Base-by-base conservation (phyloP, 177 flowering plant genomes). In the Vitis hybrid region DNA sequence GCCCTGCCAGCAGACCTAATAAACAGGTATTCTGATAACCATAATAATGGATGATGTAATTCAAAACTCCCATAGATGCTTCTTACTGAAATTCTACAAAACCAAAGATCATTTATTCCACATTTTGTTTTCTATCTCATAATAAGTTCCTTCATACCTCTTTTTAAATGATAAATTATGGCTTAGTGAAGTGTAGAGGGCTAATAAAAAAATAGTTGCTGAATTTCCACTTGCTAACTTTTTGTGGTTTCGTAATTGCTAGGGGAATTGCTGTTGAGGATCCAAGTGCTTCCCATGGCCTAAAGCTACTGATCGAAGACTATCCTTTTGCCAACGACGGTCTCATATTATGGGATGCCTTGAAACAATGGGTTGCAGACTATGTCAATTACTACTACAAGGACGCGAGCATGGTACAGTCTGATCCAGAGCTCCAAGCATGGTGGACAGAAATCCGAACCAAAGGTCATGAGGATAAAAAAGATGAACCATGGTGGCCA, bases 401-500 rank as follows among this genome's bases (percentile, higher is more conserved):
- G 1, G 51, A 80, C 13, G 12, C 79, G 1, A 53, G 26, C 62
- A 50, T 62, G 2, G 68, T 90, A 0, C 49, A 76, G 70, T 75
- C 85, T 1, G 97, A 91, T 59, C 5, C 62, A 1, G 97, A 92
- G 77, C 89, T 92, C 48, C 93, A 89, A 74, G 78, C 80, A 26
- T 92, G 91, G 91, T 90, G 95, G 94, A 74, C 78, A 0, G 97
- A 92, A 45, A 79, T 92, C 3, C 57, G 82, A 50, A 86, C 81
- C 11, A 78, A 70, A 16, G 97, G 97, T 48, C 97, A 91, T 39
- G 86, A n/a, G 1, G 97, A 92, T 77, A 90, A 88, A 72, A 87
- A 87, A 60, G 90, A 92, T 65, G 90, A 85, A 56, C 85, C 90
- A 13, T 86, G 97, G 90, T 92, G 97, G 94, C 95, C 93, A 0